Conservation (phyloP, 805 yeast species). For the Saccharomycopsis fermentans region DNA sequence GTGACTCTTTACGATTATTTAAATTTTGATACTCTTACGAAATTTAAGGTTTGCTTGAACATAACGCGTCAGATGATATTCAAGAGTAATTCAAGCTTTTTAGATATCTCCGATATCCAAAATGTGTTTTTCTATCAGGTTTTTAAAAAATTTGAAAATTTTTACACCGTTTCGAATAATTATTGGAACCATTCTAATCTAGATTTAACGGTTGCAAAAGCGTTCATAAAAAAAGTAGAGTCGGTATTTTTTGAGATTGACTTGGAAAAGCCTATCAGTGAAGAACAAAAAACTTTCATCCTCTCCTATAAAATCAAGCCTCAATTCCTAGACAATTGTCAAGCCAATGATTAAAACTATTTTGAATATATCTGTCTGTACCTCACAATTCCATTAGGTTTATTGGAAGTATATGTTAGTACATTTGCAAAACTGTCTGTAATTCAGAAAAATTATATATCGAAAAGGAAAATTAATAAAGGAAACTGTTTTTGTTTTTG, state of each 20-base stretch:
- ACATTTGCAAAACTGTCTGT: too few relatives aligned
- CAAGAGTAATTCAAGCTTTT: slow-evolving; percentile 1
- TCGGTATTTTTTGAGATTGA: neutral
- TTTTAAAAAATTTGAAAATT: slow-evolving; percentile 13
- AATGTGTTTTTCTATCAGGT: slow-evolving; percentile 12
- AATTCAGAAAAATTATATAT: too few relatives aligned
- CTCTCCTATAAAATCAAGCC: neutral
- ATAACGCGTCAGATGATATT: slow-evolving; percentile 11
- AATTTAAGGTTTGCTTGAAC: slow-evolving; percentile 16
- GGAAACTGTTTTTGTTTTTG: too few relatives aligned
- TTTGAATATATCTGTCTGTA: too few relatives aligned
- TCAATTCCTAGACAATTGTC: neutral
- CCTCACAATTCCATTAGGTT: too few relatives aligned
- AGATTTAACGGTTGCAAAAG: neutral
- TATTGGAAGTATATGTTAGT: too few relatives aligned
- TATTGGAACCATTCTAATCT: neutral
- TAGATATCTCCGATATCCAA: neutral
- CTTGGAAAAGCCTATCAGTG: neutral
- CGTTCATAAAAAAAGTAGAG: neutral
- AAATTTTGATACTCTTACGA: slow-evolving; percentile 7
- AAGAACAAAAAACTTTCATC: neutral
- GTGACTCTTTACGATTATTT: slow-evolving; percentile 8
- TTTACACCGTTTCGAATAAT: neutral
- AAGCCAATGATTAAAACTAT: too few relatives aligned
- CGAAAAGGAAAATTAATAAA: too few relatives aligned